phyloP scores from a whole-genome alignment of 805 yeast genomes.

The Cephaloascus albidus region DNA sequence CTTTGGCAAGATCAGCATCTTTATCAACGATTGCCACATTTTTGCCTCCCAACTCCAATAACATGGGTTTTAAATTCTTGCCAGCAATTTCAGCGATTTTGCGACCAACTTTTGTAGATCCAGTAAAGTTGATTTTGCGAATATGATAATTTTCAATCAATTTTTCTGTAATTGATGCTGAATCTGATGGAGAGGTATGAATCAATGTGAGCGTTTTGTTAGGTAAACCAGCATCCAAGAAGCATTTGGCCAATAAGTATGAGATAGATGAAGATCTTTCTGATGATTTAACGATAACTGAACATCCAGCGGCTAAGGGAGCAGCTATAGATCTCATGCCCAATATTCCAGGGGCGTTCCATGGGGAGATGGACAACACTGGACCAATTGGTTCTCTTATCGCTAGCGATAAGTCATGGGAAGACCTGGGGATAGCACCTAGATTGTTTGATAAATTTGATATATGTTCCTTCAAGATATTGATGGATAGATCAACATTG shows the following conservation, averaged over 20 bases:
- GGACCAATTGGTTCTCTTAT: slow-evolving; percentile 33
- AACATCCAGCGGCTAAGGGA: slow-evolving; percentile 41
- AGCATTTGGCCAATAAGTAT: slow-evolving; percentile 20
- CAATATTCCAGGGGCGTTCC: slow-evolving; percentile 39
- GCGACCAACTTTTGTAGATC: slow-evolving; percentile 30
- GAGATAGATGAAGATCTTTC: slow-evolving; percentile 26
- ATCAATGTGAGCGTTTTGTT: slow-evolving; percentile 22
- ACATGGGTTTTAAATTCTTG: slow-evolving; percentile 24
- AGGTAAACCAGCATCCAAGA: slow-evolving; percentile 30
- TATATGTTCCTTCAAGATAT: slow-evolving; percentile 12
- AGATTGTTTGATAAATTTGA: slow-evolving; percentile 5
- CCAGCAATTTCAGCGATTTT: slow-evolving; percentile 26
- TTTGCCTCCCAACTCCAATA: slow-evolving; percentile 38
- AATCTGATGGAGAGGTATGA: slow-evolving; percentile 16
- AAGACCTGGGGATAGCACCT: slow-evolving; percentile 1
- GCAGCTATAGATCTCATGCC: slow-evolving; percentile 27
- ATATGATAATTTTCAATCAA: slow-evolving; percentile 17
- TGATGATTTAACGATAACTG: slow-evolving; percentile 30
- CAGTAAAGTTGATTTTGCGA: slow-evolving; percentile 34
- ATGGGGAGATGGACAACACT: slow-evolving; percentile 34
- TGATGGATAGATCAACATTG: slow-evolving; percentile 10
- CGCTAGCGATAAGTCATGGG: slow-evolving; percentile 16
- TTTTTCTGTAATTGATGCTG: slow-evolving; percentile 12
- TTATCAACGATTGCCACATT: slow-evolving; percentile 22
- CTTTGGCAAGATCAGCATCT: slow-evolving; percentile 22